Evolutionary conservation across 768 basidiomycete genomes (phyloP).

Genomic region (Clitopilus hobsonii): DNA sequence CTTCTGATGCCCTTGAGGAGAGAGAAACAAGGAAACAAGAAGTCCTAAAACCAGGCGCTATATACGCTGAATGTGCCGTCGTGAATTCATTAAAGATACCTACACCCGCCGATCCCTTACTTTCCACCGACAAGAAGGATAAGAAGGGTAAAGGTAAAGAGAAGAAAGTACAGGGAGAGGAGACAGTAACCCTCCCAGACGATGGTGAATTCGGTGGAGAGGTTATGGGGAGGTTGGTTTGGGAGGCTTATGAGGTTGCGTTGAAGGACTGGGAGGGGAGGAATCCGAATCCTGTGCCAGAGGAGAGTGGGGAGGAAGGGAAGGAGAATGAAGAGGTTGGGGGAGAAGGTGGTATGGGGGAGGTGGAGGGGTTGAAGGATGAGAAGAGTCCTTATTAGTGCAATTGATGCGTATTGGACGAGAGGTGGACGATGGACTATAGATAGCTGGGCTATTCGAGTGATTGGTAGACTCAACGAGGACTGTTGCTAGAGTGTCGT

Average conservation of each 20-base stretch:
- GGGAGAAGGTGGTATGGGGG: no score
- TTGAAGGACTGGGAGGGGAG: conserved; percentile 63
- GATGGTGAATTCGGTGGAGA: conserved; percentile 75
- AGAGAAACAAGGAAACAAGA: no score
- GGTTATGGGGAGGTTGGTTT: conserved; percentile 58
- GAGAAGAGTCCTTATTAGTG: no score
- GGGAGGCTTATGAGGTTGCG: conserved; percentile 71
- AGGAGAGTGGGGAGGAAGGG: conserved; percentile 12
- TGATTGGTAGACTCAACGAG: neutral
- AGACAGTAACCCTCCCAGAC: conserved; percentile 39
- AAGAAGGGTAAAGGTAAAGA: conserved; percentile 16
- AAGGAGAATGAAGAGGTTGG: neutral
- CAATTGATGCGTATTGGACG: neutral
- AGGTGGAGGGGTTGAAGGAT: no score
- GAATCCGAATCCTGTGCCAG: conserved; percentile 21
- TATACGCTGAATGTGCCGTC: conserved; percentile 75
- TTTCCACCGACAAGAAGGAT: conserved; percentile 16
- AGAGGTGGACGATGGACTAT: neutral
- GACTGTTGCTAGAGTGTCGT: neutral
- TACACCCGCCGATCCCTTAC: conserved; percentile 8
- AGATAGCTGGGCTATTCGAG: neutral
- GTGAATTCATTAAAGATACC: conserved; percentile 43
- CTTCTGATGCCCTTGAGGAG: conserved; percentile 12
- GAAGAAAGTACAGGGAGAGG: conserved; percentile 17
- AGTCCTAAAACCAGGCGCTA: conserved; percentile 69